phyloP scores from a whole-genome alignment of 257 asterid genomes.

The Solanum tarijense region DNA sequence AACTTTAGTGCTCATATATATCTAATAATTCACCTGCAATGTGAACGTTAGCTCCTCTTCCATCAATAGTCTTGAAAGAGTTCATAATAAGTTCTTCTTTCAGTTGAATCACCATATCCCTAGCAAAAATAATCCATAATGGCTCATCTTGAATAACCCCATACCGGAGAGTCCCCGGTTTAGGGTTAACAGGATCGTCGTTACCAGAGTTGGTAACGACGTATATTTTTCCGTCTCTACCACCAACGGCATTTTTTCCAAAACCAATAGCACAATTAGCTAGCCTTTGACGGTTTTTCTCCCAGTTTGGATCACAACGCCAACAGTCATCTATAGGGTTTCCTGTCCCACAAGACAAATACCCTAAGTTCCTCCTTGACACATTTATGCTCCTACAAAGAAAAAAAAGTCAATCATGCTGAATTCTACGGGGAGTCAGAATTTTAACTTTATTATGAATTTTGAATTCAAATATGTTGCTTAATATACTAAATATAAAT shows the following conservation, averaged over 20 bases:
- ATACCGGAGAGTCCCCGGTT: conserved; percentile 47
- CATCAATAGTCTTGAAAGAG: conserved; percentile 62
- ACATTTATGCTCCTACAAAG: conserved; percentile 26
- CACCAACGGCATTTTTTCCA: conserved; percentile 56
- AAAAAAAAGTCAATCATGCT: neutral
- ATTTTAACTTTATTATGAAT: neutral
- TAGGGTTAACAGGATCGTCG: conserved; percentile 44
- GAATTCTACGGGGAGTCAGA: neutral
- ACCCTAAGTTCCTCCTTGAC: conserved; percentile 43
- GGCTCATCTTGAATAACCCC: conserved; percentile 48
- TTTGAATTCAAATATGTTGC: neutral
- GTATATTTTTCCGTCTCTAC: conserved; percentile 43
- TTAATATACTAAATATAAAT: neutral
- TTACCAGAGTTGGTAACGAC: conserved; percentile 35
- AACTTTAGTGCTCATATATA: neutral
- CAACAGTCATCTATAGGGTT: conserved; percentile 62
- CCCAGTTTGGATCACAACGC: conserved; percentile 53
- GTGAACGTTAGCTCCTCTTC: conserved; percentile 58
- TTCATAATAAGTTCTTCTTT: conserved; percentile 55
- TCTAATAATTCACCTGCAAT: conserved; percentile 8
- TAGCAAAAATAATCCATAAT: conserved; percentile 45
- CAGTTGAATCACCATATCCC: conserved; percentile 52
- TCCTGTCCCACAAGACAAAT: conserved; percentile 43
- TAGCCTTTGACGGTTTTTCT: conserved; percentile 31
- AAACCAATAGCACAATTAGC: conserved; percentile 62